Evolutionary conservation across 2,329 filamentous ascomycete species (phyloP).

Genomic region (Aspergillus neotritici): DNA sequence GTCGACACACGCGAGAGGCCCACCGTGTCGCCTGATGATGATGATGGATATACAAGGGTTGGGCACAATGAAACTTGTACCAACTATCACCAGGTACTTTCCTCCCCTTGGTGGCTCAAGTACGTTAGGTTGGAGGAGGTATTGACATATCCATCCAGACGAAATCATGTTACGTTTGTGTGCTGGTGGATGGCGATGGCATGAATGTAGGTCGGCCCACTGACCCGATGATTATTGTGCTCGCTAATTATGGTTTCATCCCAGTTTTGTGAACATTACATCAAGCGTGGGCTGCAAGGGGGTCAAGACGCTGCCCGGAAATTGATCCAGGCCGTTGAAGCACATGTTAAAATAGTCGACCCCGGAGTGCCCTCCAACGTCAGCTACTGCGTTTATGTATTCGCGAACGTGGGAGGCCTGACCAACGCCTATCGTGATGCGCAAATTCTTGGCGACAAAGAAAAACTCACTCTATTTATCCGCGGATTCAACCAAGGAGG

Average conservation of each 20-base stretch:
- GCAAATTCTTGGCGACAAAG: slow-evolving; percentile 20
- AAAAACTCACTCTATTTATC: slow-evolving; percentile 31
- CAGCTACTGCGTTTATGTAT: slow-evolving; percentile 33
- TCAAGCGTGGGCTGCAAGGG: slow-evolving; percentile 26
- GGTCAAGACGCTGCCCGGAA: slow-evolving; percentile 26
- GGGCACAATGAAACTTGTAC: too few relatives aligned
- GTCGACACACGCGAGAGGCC: slow-evolving; percentile 4
- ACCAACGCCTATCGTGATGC: slow-evolving; percentile 29
- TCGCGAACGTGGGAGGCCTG: slow-evolving; percentile 36
- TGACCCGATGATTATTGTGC: neutral
- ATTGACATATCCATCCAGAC: slow-evolving; percentile 5
- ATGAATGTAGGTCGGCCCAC: slow-evolving; percentile 28
- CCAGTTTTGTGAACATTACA: slow-evolving; percentile 32
- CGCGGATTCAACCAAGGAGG: slow-evolving; percentile 40
- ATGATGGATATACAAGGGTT: slow-evolving; percentile 1
- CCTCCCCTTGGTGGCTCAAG: neutral
- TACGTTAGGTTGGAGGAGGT: too few relatives aligned
- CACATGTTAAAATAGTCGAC: slow-evolving; percentile 19
- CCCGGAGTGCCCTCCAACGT: slow-evolving; percentile 17
- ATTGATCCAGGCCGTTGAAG: slow-evolving; percentile 21
- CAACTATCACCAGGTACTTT: slow-evolving; percentile 12
- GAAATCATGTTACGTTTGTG: slow-evolving; percentile 25
- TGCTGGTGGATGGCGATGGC: slow-evolving; percentile 38
- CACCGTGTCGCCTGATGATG: neutral
- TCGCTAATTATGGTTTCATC: neutral